Evolutionary conservation across 2,329 filamentous ascomycete genomes (phyloP), one percentile per base, ranked within the genome.

Genomic region (Pezicula carpinea): DNA sequence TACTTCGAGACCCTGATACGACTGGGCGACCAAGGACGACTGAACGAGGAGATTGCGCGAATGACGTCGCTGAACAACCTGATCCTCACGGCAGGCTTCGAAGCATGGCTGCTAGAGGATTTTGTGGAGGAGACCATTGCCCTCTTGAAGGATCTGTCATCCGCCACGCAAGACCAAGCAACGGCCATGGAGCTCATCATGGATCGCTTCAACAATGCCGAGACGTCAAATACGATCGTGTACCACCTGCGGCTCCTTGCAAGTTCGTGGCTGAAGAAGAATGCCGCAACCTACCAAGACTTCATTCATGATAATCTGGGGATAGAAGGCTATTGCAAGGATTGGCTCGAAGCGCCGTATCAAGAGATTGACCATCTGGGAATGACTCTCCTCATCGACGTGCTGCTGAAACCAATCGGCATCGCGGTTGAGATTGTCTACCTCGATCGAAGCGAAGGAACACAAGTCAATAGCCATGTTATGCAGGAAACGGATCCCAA

Each of bases 311-410:
- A 80, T 44, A 72, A 73, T 8, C 44, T 71, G 42, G 71, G 74
- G 2, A 71, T 93, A 31, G 76, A 81, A 13, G 73, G 81, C 19
- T 92, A 93, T 66, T 89, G 86, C 63, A 66, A 75, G 33, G 75
- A 77, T 13, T 78, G 77, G 50, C 82, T 97, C 53, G 85, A 95
- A 63, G 80, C 86, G 0, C 76, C 84, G 14, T 79, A 84, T 56
- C 81, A 83, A 43, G 92, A 97, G 69, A 95, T 97, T 53, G 93
- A 99, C 57, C 83, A 96, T 59, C 72, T 96, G n/a, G 88, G 89
- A 36, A 76, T 97, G 52, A 81, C 81, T 50, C 80, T 89, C 2
- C 73, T 97, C 42, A 80, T 85, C 52, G 83, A 92, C 53, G 79
- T 89, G 21, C 75, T 97, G 3, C 79, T 97, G 53, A 85, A 88